phyloP scores from a whole-genome alignment of 1,284 basidiomycete genomes.

The Amanita bisporigera region DNA sequence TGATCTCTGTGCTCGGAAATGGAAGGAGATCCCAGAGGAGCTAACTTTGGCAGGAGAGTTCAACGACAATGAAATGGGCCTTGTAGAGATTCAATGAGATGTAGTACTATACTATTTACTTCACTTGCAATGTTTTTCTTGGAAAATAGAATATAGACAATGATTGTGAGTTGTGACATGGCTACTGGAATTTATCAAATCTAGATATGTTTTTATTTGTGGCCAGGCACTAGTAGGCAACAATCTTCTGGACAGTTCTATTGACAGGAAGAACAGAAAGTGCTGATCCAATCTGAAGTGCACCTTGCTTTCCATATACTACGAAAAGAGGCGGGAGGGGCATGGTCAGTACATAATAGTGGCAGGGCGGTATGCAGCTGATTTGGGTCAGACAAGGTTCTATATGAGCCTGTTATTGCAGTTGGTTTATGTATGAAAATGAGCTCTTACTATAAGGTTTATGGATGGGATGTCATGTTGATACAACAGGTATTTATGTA shows the following conservation, averaged over 20 bases:
- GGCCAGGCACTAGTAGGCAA: no score
- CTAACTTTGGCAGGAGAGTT: neutral
- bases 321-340: neutral
- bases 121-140: neutral
- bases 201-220: no score
- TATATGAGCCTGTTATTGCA: neutral
- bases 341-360: neutral
- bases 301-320: neutral
- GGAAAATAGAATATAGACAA: neutral
- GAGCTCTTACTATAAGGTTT: neutral
- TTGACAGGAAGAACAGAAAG: neutral
- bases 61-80: neutral
- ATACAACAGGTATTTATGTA: neutral
- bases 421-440: neutral
- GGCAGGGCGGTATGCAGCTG: neutral
- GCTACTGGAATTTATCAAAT: no score
- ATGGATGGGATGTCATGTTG: neutral
- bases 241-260: neutral
- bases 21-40: neutral
- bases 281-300: neutral
- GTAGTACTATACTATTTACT: no score
- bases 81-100: neutral
- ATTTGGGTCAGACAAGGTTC: neutral
- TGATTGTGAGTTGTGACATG: no score
- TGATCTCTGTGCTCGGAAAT: conserved; percentile 8